A percentile compares a stretch with the other conserved stretches of the same genome.
Conservation (phyloP, 2,329 filamentous ascomycete genomes). For the Aspergillus aculeatinus region DNA sequence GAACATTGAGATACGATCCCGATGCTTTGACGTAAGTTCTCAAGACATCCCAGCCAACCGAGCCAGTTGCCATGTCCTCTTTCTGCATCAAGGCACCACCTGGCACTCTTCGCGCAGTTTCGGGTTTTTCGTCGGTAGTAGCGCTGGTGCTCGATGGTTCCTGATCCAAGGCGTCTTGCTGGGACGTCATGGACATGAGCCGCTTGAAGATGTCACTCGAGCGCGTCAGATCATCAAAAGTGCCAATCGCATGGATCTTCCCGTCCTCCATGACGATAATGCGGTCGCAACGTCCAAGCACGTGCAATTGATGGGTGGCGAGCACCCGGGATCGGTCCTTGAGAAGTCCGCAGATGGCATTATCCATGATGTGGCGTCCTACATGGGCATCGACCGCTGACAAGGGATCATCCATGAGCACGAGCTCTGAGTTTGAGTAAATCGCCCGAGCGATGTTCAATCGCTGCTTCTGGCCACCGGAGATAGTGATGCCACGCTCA, state of each 20-base stretch:
- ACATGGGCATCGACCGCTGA: constrained; percentile 59
- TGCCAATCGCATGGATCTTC: constrained; percentile 79
- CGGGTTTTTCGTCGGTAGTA: constrained; percentile 36
- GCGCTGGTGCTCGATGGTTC: constrained; percentile 28
- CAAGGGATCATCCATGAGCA: constrained; percentile 64
- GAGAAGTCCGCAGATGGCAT: constrained; percentile 85
- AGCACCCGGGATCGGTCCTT: constrained; percentile 87
- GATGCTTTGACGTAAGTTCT: constrained; percentile 73
- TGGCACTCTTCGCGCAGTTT: constrained; percentile 1
- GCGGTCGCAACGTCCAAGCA: constrained; percentile 83
- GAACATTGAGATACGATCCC: constrained; percentile 62
- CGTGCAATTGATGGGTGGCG: constrained; percentile 93
- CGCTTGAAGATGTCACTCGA: constrained; percentile 74
- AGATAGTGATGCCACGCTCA: constrained; percentile 91
- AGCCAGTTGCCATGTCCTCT: constrained; percentile 64
- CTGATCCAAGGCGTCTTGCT: constrained; percentile 46
- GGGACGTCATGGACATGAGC: constrained; percentile 77
- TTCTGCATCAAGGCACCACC: constrained; percentile 46
- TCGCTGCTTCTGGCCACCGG: constrained; percentile 91
- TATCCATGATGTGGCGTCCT: constrained; percentile 77
- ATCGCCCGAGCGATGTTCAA: constrained; percentile 85
- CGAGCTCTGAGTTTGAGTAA: constrained; percentile 63
- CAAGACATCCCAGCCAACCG: constrained; percentile 79
- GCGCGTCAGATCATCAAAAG: constrained; percentile 82
- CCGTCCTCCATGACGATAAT: constrained; percentile 93